Percentiles rank a stretch among this genome's conserved stretches.
These are phyloP conservation scores for Chlorella sp. DNA, from an alignment of 139 green algal genomes.

Conservation along the genomic window DNA sequence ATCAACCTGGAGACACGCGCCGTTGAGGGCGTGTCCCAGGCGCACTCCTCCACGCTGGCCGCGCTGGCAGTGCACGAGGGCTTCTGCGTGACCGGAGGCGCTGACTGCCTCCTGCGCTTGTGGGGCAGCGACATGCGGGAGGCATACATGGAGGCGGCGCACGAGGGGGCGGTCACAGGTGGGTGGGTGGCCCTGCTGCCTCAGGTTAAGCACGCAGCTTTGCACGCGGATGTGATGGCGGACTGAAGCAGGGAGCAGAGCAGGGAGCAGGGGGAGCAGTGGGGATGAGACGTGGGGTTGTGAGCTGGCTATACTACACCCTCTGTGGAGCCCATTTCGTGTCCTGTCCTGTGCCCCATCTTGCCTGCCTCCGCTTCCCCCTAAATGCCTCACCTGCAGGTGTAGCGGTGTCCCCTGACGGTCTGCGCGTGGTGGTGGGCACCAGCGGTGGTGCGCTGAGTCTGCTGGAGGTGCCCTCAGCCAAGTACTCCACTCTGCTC, in stretches of 20 bases:
- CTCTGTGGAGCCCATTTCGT: neutral
- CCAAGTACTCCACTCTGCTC: conserved; percentile 74
- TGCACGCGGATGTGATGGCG: neutral
- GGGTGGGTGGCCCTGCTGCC: neutral
- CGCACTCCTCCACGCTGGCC: conserved; percentile 80
- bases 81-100: conserved; percentile 72
- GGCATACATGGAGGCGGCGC: conserved; percentile 70
- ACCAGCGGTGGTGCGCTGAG: conserved; percentile 75
- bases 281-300: too few species aligned
- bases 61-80: conserved; percentile 64
- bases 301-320: neutral
- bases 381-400: conserved; percentile 11
- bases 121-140: conserved; percentile 85
- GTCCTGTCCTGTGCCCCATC: neutral
- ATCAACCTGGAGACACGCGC: conserved; percentile 63
- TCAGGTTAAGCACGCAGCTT: neutral
- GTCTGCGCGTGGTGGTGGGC: conserved; percentile 68
- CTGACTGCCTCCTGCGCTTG: conserved; percentile 73
- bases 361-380: neutral
- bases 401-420: conserved; percentile 65
- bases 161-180: conserved; percentile 75
- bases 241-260: too few species aligned
- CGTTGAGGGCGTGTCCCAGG: conserved; percentile 77
- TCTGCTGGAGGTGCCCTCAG: conserved; percentile 75
- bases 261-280: too few species aligned